Evolutionary conservation across 345 rosid genomes (phyloP).

Genomic region (Gynandropsis gynandra): DNA sequence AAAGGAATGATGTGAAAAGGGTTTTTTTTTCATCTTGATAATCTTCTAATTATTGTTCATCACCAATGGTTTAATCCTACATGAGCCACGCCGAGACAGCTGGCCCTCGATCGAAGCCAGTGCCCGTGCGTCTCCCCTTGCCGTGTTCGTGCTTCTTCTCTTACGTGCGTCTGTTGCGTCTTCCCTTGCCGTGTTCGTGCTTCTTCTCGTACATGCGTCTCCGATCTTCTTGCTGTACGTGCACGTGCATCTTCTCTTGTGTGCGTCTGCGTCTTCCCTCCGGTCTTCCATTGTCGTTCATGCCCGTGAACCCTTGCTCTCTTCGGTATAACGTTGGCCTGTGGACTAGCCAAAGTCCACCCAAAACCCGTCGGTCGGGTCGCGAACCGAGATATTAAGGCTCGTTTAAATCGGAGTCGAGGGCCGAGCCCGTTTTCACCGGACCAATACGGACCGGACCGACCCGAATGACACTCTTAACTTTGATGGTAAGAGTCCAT

Average conservation of each 20-base stretch:
- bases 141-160: slow-evolving; percentile 67
- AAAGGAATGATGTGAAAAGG: background rate
- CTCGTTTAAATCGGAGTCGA: slow-evolving; percentile 91
- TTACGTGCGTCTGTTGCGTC: too few relatives aligned
- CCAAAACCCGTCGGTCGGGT: too few relatives aligned
- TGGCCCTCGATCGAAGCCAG: slow-evolving; percentile 90
- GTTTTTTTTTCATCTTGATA: slow-evolving; percentile 51
- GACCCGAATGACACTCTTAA: slow-evolving; percentile 80
- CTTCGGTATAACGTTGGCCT: too few relatives aligned
- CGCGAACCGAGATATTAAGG: too few relatives aligned
- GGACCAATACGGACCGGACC: slow-evolving; percentile 85
- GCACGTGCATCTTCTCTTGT: too few relatives aligned
- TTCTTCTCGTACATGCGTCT: too few relatives aligned
- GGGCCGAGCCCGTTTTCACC: slow-evolving; percentile 88
- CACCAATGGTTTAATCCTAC: slow-evolving; percentile 74
- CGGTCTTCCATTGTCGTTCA: too few relatives aligned
- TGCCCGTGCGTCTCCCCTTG: slow-evolving; percentile 80
- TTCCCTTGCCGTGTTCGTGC: too few relatives aligned
- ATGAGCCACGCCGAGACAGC: slow-evolving; percentile 92
- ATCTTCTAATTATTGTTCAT: slow-evolving; percentile 93
- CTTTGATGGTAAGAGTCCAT: slow-evolving; percentile 94
- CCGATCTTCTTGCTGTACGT: too few relatives aligned
- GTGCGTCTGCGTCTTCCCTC: too few relatives aligned
- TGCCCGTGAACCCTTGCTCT: too few relatives aligned
- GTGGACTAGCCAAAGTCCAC: too few relatives aligned